Percentiles rank a stretch among this genome's conserved stretches.
Conservation (phyloP, 768 basidiomycete species). For the Pholiota microspora region DNA sequence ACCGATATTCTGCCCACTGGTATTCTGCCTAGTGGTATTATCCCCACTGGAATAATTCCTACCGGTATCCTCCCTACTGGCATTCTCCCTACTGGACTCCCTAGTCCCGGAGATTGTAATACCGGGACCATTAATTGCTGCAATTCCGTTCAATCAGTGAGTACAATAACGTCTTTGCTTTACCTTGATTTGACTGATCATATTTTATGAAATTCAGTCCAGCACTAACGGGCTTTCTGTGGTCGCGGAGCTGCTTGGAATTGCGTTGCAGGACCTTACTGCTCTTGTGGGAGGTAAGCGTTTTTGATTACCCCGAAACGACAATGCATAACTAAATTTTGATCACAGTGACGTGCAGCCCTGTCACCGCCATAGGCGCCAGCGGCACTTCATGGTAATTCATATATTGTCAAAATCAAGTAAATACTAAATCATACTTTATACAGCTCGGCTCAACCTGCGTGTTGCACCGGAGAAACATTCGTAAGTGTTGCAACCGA, state of each 20-base stretch:
- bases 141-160: slow-evolving; percentile 16
- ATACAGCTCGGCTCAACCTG: background rate
- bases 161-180: no score
- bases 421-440: background rate
- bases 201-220: background rate
- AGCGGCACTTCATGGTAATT: background rate
- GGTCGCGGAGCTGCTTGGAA: background rate
- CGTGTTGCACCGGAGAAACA: background rate
- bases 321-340: background rate
- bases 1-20: no score
- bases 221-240: background rate
- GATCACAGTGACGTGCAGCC: background rate
- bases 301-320: background rate
- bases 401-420: background rate
- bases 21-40: no score
- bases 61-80: background rate
- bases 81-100: slow-evolving; percentile 2
- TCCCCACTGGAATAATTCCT: no score
- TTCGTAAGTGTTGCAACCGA: background rate
- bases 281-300: slow-evolving; percentile 2
- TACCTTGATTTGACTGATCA: background rate
- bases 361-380: background rate
- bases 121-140: slow-evolving; percentile 20
- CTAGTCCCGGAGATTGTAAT: slow-evolving; percentile 14
- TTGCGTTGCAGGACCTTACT: background rate